Percentiles rank a stretch among this genome's conserved stretches.
Conservation (phyloP, 768 basidiomycete genomes). For the Ramaria rubella region DNA sequence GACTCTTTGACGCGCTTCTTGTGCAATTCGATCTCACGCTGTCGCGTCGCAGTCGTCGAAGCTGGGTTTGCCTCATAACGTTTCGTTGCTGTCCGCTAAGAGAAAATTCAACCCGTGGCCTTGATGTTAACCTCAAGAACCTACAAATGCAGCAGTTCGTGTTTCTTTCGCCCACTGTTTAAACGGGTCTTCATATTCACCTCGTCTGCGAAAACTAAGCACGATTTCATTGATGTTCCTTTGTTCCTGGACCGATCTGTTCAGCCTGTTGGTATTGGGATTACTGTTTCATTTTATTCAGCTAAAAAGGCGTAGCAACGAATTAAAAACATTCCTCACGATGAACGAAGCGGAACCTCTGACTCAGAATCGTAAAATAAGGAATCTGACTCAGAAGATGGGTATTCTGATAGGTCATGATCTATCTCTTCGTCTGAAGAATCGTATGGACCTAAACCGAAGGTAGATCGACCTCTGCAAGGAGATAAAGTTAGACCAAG, state of each 20-base stretch:
- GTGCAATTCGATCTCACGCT: slow-evolving; percentile 28
- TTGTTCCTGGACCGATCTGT: slow-evolving; percentile 26
- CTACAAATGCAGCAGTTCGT: slow-evolving; percentile 40
- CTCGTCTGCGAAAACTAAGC: slow-evolving; percentile 43
- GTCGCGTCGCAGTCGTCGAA: background rate
- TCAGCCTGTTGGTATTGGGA: slow-evolving; percentile 19
- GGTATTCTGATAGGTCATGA: slow-evolving; percentile 17
- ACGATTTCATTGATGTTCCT: slow-evolving; percentile 39
- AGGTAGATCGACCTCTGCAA: background rate
- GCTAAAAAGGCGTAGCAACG: background rate
- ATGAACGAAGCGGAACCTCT: slow-evolving; percentile 29
- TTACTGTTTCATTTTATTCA: too few species aligned
- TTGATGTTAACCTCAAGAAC: slow-evolving; percentile 12
- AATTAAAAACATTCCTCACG: slow-evolving; percentile 28
- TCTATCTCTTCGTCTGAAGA: slow-evolving; percentile 31
- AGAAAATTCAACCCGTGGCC: background rate
- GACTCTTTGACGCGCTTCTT: slow-evolving; percentile 15
- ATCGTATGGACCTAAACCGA: slow-evolving; percentile 30
- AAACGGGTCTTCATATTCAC: slow-evolving; percentile 43
- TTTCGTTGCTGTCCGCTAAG: slow-evolving; percentile 15
- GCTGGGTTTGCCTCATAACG: slow-evolving; percentile 24
- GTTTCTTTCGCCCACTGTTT: slow-evolving; percentile 46
- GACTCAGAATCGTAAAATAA: slow-evolving; percentile 39
- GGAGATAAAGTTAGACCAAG: background rate
- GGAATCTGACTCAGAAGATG: slow-evolving; percentile 32